Evolutionary conservation across 805 yeast species (phyloP), one percentile per base, ranked within the genome.

Genomic region (Suhomyces sp.): DNA sequence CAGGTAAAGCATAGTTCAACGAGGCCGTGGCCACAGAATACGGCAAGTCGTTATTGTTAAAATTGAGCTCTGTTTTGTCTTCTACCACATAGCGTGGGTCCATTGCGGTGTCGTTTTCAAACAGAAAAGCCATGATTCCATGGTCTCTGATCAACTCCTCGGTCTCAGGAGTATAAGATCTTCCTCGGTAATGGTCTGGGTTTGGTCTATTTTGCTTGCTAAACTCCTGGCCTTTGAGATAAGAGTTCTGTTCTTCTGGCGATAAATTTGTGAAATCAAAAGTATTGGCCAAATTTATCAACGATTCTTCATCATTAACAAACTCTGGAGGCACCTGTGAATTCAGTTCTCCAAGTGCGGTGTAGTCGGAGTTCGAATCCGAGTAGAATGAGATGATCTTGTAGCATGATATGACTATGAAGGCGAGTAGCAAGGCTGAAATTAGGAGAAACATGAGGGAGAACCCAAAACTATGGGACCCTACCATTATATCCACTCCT

Each of bases 181-280:
- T 61, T 3, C 79, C 79, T 42, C 74, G 60, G 24, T 60, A 58
- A 49, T 70, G 59, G n/a, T 57, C 57, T 24, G 66, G 62, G 46
- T 66, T 54, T 2, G 76, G 76, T 5, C 77, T 76, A 48, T 68
- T 57, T 0, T 48, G 53, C 29, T 58, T 57, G 49, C 68, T 56
- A 51, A 69, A 75, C 57, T 71, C 72, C 53, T 73, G 71, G 4
- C 71, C 77, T 50, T 56, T 61, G n/a, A 67, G 50, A 53, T 68
- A 74, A 10, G 71, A 62, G 6, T 61, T 49, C 58, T 73, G 78
- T 49, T 75, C 79, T 53, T 74, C 78, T 5, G 79, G 78, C 1
- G 76, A 67, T 12, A 75, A 60, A 15, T 57, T 55, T 5, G 69
- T 62, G 57, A 68, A 73, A 50, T 72, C 75, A 54, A 60, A 73